Conservation (phyloP, 257 asterid species). For the Capsicum chinense region DNA sequence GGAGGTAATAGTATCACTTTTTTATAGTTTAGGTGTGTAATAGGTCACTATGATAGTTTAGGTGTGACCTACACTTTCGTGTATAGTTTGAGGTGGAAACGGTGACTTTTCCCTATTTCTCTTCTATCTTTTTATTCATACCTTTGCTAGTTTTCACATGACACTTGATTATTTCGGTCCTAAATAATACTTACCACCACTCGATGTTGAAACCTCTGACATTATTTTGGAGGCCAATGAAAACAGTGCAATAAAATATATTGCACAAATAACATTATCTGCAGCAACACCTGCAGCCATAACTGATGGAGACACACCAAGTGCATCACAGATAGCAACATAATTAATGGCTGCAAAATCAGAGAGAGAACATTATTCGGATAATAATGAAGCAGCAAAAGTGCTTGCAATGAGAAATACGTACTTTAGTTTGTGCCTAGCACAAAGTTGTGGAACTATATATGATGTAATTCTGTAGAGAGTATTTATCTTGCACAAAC, state of each 20-base stretch:
- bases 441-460: not conserved
- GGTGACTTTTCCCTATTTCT: too few species aligned
- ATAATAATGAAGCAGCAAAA: not conserved
- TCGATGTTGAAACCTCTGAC: slow-evolving; percentile 53
- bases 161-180: not conserved
- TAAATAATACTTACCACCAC: slow-evolving; percentile 43
- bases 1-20: too few species aligned
- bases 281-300: slow-evolving; percentile 92
- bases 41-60: too few species aligned
- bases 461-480: not conserved
- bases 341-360: slow-evolving; percentile 77
- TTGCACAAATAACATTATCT: slow-evolving; percentile 80
- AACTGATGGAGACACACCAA: slow-evolving; percentile 70
- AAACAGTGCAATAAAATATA: slow-evolving; percentile 71
- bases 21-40: too few species aligned
- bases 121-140: too few species aligned
- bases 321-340: slow-evolving; percentile 81
- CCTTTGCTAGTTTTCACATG: too few species aligned
- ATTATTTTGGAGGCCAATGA: slow-evolving; percentile 78
- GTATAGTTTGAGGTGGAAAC: too few species aligned
- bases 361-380: slow-evolving; percentile 1
- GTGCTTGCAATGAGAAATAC: not conserved
- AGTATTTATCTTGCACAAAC: not conserved
- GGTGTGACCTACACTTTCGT: too few species aligned
- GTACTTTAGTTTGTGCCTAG: not conserved